Conservation (phyloP, 257 asterid species). For the Echium plantagineum region DNA sequence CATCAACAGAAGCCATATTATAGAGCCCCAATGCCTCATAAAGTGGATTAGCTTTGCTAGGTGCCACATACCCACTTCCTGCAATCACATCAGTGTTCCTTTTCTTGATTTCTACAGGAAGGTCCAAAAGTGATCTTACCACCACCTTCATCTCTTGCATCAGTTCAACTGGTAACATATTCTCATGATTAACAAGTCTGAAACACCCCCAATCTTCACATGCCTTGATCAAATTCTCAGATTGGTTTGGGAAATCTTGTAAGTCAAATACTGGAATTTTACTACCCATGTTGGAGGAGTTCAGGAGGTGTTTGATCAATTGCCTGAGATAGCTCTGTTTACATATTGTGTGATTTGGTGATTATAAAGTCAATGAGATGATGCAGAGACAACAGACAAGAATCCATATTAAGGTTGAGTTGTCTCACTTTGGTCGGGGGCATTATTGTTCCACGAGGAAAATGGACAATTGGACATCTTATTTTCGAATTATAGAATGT, state of each 20-base stretch:
- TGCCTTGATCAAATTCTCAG: conserved; percentile 16
- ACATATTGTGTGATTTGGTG: too few relatives aligned
- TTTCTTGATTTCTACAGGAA: conserved; percentile 38
- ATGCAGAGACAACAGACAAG: too few relatives aligned
- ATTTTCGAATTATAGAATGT: too few relatives aligned
- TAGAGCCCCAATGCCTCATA: conserved; percentile 62
- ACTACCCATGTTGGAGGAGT: background rate
- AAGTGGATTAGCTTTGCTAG: conserved; percentile 38
- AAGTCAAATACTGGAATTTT: conserved; percentile 33
- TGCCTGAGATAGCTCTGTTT: background rate
- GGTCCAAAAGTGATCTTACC: conserved; percentile 35
- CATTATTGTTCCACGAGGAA: too few relatives aligned
- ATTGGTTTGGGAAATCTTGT: conserved; percentile 22
- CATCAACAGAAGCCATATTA: conserved; percentile 33
- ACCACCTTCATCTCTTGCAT: conserved; percentile 46
- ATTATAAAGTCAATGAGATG: too few relatives aligned
- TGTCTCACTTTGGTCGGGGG: too few relatives aligned
- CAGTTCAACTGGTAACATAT: conserved; percentile 21
- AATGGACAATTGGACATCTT: too few relatives aligned
- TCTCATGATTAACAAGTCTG: conserved; percentile 19
- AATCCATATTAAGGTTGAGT: too few relatives aligned
- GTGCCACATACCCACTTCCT: conserved; percentile 60
- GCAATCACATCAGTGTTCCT: conserved; percentile 33
- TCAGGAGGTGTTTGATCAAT: too few relatives aligned
- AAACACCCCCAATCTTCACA: conserved; percentile 41